Evolutionary conservation across 192 early-diverging fungal species (phyloP), one percentile per base, ranked within the genome.

Genomic region (Mortierella claussenii): DNA sequence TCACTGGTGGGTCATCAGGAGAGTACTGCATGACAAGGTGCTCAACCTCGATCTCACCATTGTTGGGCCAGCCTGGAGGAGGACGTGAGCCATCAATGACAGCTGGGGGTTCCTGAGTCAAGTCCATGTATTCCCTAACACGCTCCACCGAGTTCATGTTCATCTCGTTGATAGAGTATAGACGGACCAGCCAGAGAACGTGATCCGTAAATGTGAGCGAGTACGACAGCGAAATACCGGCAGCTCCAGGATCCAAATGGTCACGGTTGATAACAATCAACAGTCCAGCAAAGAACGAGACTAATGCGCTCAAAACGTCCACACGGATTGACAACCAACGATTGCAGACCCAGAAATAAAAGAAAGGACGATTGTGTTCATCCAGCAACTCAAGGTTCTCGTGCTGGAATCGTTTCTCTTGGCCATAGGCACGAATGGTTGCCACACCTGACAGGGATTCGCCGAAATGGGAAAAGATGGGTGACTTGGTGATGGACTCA

Each of bases 111-210:
- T 98, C 96, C 68, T 96, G 91, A 42, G 93, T 90, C 30, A 97
- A 82, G 17, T 81, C 79, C 60, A 91, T 53, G 60, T 96, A 98
- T 82, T 97, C 95, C 40, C 85, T 61, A 9, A 95, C 75, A 18
- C 96, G 89, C 80, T 98, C 96, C 30, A 96, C 92, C 6, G 89
- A 83, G 66, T 93, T 95, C 85, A 95, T 86, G 66, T 80, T 87
- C 86, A 96, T 92, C 68, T 97, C 96, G 69, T 94, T 89, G 50
- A 87, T 80, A 20, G 86, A 84, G 75, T 92, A 93, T 37, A 84
- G 79, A 47, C 92, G 85, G 27, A 94, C 87, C 15, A 87, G 62
- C 94, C 95, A 96, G 65, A 89, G 79, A 76, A 94, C 81, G 63
- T 87, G 86, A 40, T 91, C 87, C 18, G 91, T 88, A 70, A 98